Evolutionary conservation across 768 basidiomycete species (phyloP).

Genomic region (Podaxis sp.): DNA sequence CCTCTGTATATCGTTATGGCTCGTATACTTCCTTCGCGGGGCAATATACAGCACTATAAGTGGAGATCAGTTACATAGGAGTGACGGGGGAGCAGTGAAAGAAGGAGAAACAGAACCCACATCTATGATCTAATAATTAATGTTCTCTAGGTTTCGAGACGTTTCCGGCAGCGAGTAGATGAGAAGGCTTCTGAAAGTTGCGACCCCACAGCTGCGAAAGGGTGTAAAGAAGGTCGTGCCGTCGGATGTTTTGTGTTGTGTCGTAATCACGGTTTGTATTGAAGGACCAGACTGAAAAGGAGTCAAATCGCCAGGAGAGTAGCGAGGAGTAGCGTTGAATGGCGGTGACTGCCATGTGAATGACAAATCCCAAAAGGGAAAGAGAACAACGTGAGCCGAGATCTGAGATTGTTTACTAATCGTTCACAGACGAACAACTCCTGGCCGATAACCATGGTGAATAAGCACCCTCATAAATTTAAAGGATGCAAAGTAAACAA

Average conservation of each 20-base stretch:
- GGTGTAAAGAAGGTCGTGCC: too few species aligned
- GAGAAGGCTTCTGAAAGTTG: too few species aligned
- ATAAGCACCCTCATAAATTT: background rate
- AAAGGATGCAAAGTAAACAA: background rate
- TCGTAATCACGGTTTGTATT: background rate
- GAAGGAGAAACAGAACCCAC: too few species aligned
- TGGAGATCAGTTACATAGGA: too few species aligned
- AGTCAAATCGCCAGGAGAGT: background rate
- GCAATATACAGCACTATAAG: too few species aligned
- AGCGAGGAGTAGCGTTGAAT: background rate
- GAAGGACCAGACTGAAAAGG: background rate
- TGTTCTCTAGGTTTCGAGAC: background rate
- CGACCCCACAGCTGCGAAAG: too few species aligned
- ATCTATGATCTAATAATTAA: background rate
- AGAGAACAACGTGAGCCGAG: background rate
- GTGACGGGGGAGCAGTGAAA: too few species aligned
- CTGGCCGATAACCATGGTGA: background rate
- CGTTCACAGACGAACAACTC: background rate
- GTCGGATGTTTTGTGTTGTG: too few species aligned
- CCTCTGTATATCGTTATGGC: too few species aligned
- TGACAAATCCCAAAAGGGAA: constrained; percentile 1
- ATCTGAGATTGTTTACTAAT: background rate
- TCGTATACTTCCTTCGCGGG: too few species aligned
- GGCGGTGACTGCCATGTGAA: background rate
- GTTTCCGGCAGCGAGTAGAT: background rate